Evolutionary conservation across 2,329 filamentous ascomycete species (phyloP).

Genomic region (Thermoascus crustaceus): DNA sequence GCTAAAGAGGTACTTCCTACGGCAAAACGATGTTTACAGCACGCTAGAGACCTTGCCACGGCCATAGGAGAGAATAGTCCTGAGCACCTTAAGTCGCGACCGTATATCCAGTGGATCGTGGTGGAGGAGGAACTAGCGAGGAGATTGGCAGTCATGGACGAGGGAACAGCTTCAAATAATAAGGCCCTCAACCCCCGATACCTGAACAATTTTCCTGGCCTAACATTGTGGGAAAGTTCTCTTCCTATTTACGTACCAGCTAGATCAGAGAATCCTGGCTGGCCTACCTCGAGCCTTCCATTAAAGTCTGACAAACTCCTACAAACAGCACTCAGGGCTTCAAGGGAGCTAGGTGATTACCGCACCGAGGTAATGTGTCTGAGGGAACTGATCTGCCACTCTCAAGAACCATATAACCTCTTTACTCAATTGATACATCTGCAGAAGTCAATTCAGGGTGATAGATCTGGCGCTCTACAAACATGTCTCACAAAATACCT

Average conservation of each 20-base stretch:
- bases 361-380: slow-evolving; percentile 1
- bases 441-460: neutral
- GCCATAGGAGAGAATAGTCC: slow-evolving; percentile 2
- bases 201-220: slow-evolving; percentile 1
- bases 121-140: slow-evolving; percentile 1
- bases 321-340: neutral
- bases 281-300: neutral
- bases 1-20: neutral
- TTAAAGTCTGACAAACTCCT: neutral
- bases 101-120: slow-evolving; percentile 3
- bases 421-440: neutral
- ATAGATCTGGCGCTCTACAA: neutral
- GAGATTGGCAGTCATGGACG: neutral
- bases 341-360: neutral
- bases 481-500: slow-evolving; percentile 3
- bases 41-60: neutral
- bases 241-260: slow-evolving; percentile 4
- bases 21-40: neutral
- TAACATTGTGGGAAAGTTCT: neutral
- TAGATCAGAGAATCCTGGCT: slow-evolving; percentile 1
- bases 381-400: slow-evolving; percentile 2
- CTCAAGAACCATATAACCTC: neutral
- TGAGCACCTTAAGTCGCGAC: slow-evolving; percentile 1
- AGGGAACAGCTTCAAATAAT: too few species aligned
- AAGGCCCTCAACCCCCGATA: too few species aligned